These are phyloP conservation scores for Psilocybe azurescens DNA, from an alignment of 768 basidiomycete genomes.

Conservation along the genomic window DNA sequence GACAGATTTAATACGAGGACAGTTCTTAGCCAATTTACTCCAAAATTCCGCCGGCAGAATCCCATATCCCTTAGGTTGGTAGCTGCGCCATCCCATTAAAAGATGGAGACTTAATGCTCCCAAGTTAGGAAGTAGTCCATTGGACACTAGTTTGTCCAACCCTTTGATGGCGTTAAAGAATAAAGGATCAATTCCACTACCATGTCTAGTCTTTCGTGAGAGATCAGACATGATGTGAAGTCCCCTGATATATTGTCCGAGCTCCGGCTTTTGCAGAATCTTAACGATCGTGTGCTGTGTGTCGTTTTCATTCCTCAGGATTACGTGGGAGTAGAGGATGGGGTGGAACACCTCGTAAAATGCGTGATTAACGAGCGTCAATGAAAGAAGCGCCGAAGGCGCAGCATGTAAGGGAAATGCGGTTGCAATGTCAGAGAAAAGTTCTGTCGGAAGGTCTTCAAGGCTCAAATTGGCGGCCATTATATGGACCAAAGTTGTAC, in stretches of 20 bases:
- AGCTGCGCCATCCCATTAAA: not conserved
- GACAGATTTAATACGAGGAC: not conserved
- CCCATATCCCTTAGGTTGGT: not conserved
- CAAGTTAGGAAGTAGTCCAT: constrained; percentile 7
- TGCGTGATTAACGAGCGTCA: constrained; percentile 13
- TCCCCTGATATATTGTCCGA: constrained; percentile 17
- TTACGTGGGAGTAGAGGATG: constrained; percentile 17
- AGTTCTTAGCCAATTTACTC: not conserved
- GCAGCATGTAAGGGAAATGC: constrained; percentile 21
- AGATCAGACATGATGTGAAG: constrained; percentile 20
- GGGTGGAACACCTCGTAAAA: constrained; percentile 16
- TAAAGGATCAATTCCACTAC: not conserved
- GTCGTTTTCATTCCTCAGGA: constrained; percentile 20
- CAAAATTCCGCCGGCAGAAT: not conserved
- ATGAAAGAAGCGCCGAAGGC: constrained; percentile 14
- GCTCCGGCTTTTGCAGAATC: constrained; percentile 10
- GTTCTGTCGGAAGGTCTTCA: constrained; percentile 13
- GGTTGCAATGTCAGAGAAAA: constrained; percentile 17
- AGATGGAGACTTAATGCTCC: constrained; percentile 9
- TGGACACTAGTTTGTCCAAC: constrained; percentile 4
- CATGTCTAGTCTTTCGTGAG: not conserved
- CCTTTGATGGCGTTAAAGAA: constrained; percentile 8
- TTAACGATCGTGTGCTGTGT: constrained; percentile 9
- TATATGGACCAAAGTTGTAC: too few relatives aligned
- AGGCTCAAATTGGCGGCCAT: not conserved